phyloP scores from a whole-genome alignment of 352 stramenopile genomes.

The Aphanomyces astaci region DNA sequence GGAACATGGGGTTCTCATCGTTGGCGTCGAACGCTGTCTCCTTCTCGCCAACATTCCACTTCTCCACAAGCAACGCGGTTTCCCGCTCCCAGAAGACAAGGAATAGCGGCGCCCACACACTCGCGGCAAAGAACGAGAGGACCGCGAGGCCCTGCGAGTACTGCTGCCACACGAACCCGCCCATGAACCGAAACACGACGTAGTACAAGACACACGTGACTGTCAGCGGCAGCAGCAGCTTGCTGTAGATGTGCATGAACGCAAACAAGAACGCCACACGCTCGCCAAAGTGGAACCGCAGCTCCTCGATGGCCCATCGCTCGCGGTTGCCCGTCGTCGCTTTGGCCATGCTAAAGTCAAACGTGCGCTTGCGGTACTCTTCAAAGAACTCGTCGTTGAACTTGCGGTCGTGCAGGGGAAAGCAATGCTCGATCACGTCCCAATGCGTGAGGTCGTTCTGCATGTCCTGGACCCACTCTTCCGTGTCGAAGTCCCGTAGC shows the following conservation, averaged over 20 bases:
- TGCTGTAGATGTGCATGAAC: slow-evolving; percentile 88
- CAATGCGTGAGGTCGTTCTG: slow-evolving; percentile 73
- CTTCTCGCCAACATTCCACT: slow-evolving; percentile 75
- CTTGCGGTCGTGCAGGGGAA: slow-evolving; percentile 71
- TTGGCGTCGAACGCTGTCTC: slow-evolving; percentile 85
- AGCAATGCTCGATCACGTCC: slow-evolving; percentile 72
- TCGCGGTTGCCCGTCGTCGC: slow-evolving; percentile 67
- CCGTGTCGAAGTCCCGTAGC: slow-evolving; percentile 80
- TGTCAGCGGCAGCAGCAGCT: slow-evolving; percentile 70
- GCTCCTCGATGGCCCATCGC: slow-evolving; percentile 78
- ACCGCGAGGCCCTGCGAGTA: slow-evolving; percentile 65
- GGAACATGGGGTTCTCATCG: slow-evolving; percentile 76
- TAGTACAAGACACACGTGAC: slow-evolving; percentile 65
- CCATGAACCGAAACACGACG: slow-evolving; percentile 56
- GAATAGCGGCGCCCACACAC: slow-evolving; percentile 78
- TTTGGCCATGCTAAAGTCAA: slow-evolving; percentile 61
- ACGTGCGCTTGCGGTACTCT: slow-evolving; percentile 76
- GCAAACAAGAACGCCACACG: slow-evolving; percentile 84
- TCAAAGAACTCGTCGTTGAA: slow-evolving; percentile 86
- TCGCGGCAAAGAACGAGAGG: slow-evolving; percentile 61
- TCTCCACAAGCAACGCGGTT: slow-evolving; percentile 79
- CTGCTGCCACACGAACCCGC: slow-evolving; percentile 47
- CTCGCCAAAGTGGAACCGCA: slow-evolving; percentile 81
- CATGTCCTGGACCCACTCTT: slow-evolving; percentile 79
- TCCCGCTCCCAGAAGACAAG: slow-evolving; percentile 80